phyloP scores from a whole-genome alignment of 2,329 filamentous ascomycete species.

The Pezicula rhizophila region DNA sequence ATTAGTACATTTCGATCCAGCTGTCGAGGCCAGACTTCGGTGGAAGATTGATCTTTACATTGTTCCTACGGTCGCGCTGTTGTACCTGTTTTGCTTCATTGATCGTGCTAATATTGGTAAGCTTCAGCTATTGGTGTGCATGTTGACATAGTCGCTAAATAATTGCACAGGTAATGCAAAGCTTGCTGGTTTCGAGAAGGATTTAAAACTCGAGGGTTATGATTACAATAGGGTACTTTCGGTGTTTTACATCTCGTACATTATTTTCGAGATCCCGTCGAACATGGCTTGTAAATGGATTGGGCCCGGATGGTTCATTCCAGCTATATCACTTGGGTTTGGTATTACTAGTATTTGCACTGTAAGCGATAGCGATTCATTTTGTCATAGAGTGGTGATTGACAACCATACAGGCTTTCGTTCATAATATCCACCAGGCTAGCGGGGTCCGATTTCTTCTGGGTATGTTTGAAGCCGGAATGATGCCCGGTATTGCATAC shows the following conservation, averaged over 20 bases:
- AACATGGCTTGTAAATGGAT: conserved; percentile 65
- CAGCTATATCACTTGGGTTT: conserved; percentile 54
- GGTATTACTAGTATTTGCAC: conserved; percentile 24
- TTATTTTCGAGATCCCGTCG: conserved; percentile 62
- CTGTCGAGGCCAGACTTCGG: conserved; percentile 51
- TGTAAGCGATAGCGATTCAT: background rate
- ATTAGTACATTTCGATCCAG: conserved; percentile 47
- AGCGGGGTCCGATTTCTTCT: conserved; percentile 58
- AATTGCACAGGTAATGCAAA: conserved; percentile 55
- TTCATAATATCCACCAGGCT: conserved; percentile 43
- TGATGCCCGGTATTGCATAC: conserved; percentile 70
- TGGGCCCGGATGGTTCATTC: conserved; percentile 68
- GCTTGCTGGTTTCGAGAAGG: conserved; percentile 57
- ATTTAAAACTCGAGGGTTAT: conserved; percentile 52
- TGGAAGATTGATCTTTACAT: conserved; percentile 61
- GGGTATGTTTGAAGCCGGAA: conserved; percentile 65
- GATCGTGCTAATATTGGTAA: conserved; percentile 68
- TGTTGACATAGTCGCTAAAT: too few species aligned
- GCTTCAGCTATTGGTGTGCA: conserved; percentile 5
- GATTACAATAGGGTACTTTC: conserved; percentile 66
- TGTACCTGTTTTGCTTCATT: conserved; percentile 71
- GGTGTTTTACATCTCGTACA: conserved; percentile 68
- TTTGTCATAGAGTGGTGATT: background rate
- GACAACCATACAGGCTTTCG: conserved; percentile 42
- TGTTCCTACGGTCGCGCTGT: conserved; percentile 57